Base-by-base conservation (phyloP, 108 stramenopile genomes). In the Nitzschia putrida region DNA sequence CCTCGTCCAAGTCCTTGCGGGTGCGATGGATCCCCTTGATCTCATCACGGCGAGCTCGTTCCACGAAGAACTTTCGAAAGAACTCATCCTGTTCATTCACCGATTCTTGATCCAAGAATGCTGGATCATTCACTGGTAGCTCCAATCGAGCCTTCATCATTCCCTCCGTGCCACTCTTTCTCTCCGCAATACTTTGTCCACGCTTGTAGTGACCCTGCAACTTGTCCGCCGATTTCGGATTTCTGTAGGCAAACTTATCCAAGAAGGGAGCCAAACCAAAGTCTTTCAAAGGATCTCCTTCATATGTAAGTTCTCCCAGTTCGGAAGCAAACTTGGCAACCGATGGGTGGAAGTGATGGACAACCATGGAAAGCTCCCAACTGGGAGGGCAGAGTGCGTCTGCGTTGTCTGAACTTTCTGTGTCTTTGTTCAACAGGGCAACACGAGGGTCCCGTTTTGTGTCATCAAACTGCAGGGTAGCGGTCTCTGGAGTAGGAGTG, bases 171-270 rank as follows among this genome's bases (percentile, higher is more conserved):
- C 80, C 90, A 63, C 64, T 73, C 66, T 78, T 78, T 23, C 88
- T 63, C 73, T 79, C 87, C 12, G 81, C 90, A 47, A 87, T 51
- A 49, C 69, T 83, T 57, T 78, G 72, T 4, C 83, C 18, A 66
- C 56, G 54, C 69, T 80, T 71, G 72, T 57, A 51, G 56, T 77
- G 60, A 59, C 81, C 42, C 58, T 49, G 49, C 66, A 69, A 37
- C 63, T 80, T 69, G 66, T 83, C 76, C 70, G 61, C 42, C 18
- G 92, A 74, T 73, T 98, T 98, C 11, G 98, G 98, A 70, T 98
- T 97, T n/a, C 94, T 84, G 75, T 95, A 98, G n/a, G 96, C 97
- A 81, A 99, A 97, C 71, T 97, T 91, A 72, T 99, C 95, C 45
- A 99, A 83, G 68, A 99, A 99, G 0, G 96, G 83, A 13, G 81